Percentiles rank a stretch among this genome's conserved stretches.
These are phyloP conservation scores for Gastroboletus turbinatus DNA, from an alignment of 1,284 basidiomycete genomes.

Conservation along the genomic window DNA sequence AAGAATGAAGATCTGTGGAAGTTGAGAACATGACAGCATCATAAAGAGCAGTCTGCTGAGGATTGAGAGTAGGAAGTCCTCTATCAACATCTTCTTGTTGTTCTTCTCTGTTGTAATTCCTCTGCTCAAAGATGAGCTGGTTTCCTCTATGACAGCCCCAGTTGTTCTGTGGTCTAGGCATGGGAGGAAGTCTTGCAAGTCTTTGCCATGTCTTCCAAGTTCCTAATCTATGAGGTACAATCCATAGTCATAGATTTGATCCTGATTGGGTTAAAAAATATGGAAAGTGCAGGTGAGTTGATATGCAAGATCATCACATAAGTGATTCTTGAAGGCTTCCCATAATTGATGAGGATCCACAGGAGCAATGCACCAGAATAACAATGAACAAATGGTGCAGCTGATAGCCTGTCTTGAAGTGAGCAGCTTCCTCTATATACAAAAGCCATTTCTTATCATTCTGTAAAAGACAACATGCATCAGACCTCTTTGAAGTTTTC, in stretches of 20 bases:
- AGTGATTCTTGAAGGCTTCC: conserved; percentile 17
- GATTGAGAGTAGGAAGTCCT: conserved; percentile 4
- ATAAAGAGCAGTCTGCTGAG: conserved; percentile 11
- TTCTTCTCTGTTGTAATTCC: not conserved
- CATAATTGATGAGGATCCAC: conserved; percentile 29
- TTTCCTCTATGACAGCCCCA: conserved; percentile 35
- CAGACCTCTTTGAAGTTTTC: no score
- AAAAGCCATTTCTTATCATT: no score
- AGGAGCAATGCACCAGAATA: conserved; percentile 28
- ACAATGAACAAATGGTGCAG: conserved; percentile 33
- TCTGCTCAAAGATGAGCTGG: conserved; percentile 40
- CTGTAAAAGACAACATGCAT: no score
- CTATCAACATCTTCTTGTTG: conserved; percentile 15
- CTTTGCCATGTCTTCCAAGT: conserved; percentile 6
- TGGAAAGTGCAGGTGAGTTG: not conserved
- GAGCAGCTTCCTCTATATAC: no score
- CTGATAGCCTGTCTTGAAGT: conserved; percentile 27
- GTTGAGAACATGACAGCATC: conserved; percentile 8
- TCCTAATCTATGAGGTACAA: not conserved
- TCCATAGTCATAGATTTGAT: not conserved
- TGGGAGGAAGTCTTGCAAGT: conserved; percentile 29
- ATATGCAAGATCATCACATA: conserved; percentile 33
- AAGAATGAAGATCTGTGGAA: conserved; percentile 34
- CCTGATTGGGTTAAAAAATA: not conserved
- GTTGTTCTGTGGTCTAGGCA: conserved; percentile 31